phyloP scores from a whole-genome alignment of 495 filamentous ascomycete genomes.

The Opeltia flavorubescens region DNA sequence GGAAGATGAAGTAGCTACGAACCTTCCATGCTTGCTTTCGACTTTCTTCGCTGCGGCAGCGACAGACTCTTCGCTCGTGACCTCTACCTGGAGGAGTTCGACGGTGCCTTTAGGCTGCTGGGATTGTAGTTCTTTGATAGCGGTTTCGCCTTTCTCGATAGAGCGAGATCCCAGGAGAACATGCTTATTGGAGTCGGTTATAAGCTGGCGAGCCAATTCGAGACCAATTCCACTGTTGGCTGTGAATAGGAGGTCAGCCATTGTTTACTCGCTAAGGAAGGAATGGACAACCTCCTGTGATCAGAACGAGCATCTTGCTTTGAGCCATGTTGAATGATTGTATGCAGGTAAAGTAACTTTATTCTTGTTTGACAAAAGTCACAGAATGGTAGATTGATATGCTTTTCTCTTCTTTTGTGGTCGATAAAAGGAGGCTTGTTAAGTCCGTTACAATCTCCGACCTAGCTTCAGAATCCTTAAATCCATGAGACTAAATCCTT shows the following conservation, averaged over 20 bases:
- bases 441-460: too few species aligned
- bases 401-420: too few species aligned
- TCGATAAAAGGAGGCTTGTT: too few species aligned
- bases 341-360: too few species aligned
- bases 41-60: constrained; percentile 18
- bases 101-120: constrained; percentile 11
- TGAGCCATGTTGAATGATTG: too few species aligned
- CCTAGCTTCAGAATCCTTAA: too few species aligned
- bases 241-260: neutral
- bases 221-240: constrained; percentile 24
- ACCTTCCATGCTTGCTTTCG: constrained; percentile 16
- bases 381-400: too few species aligned
- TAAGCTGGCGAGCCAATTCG: constrained; percentile 16
- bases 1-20: too few species aligned
- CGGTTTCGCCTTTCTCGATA: constrained; percentile 14
- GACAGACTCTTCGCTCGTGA: constrained; percentile 17
- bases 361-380: too few species aligned
- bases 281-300: neutral
- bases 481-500: too few species aligned
- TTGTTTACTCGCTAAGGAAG: neutral
- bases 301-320: neutral
- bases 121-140: constrained; percentile 14
- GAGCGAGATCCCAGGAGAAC: constrained; percentile 19
- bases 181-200: constrained; percentile 18
- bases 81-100: constrained; percentile 19